phyloP scores from a whole-genome alignment of 179 eudicot genomes.

The Beta macrorhiza region DNA sequence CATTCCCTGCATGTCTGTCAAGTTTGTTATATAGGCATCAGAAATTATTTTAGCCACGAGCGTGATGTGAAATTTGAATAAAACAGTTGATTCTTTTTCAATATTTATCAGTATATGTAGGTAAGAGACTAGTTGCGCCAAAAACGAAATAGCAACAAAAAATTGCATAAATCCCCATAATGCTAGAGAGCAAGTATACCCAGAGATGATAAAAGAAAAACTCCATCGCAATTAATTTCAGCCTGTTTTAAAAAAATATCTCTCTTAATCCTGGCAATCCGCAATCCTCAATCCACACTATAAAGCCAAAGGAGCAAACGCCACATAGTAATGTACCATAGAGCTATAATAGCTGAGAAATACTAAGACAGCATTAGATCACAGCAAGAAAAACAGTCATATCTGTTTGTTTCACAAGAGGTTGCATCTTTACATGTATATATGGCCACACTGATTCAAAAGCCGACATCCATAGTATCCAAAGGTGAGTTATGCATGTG shows the following conservation, averaged over 20 bases:
- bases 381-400: not conserved
- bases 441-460: not conserved
- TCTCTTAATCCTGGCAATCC: not conserved
- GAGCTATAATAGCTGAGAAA: not conserved
- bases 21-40: not conserved
- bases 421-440: not conserved
- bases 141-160: not conserved
- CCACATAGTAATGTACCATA: not conserved
- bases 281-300: not conserved
- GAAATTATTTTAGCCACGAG: not conserved
- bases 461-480: not conserved
- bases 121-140: not conserved
- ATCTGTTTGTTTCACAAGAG: slow-evolving; percentile 1
- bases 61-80: not conserved
- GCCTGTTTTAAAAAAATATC: not conserved
- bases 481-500: not conserved
- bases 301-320: not conserved
- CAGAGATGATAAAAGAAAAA: not conserved
- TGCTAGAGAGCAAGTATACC: not conserved
- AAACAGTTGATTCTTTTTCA: not conserved
- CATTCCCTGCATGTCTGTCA: slow-evolving; percentile 5
- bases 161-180: not conserved
- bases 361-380: not conserved
- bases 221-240: not conserved
- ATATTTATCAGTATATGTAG: not conserved